phyloP scores from a whole-genome alignment of 208 protist genomes.

The Trypanosoma mega region DNA sequence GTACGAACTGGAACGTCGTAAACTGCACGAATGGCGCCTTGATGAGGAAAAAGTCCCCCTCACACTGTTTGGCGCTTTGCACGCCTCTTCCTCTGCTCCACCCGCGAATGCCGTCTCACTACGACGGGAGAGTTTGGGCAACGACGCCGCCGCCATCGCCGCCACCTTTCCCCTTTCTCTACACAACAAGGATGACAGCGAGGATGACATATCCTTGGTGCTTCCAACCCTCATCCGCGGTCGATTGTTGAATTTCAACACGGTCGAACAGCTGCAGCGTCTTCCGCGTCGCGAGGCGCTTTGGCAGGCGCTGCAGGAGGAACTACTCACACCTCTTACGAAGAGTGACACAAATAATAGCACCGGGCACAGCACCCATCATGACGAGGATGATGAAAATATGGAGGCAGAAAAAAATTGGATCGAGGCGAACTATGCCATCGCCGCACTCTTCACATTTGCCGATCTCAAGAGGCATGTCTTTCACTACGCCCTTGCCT shows the following conservation, averaged over 20 bases:
- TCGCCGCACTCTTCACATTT: slow-evolving; percentile 89
- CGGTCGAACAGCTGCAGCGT: slow-evolving; percentile 17
- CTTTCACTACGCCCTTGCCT: slow-evolving; percentile 94
- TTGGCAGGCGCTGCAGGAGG: slow-evolving; percentile 16
- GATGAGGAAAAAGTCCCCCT: slow-evolving; percentile 43
- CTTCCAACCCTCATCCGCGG: slow-evolving; percentile 23
- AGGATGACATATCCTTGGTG: neutral
- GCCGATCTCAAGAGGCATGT: slow-evolving; percentile 95
- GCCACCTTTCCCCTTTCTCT: neutral
- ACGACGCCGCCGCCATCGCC: neutral
- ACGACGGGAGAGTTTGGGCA: slow-evolving; percentile 25
- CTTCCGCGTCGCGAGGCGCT: slow-evolving; percentile 22
- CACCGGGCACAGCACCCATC: slow-evolving; percentile 8
- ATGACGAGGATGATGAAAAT: slow-evolving; percentile 18
- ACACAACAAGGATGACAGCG: neutral
- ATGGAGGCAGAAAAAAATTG: neutral
- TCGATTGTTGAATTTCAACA: slow-evolving; percentile 42
- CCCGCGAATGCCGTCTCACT: slow-evolving; percentile 41
- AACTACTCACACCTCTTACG: slow-evolving; percentile 29
- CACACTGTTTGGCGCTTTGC: slow-evolving; percentile 32
- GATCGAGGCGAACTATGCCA: slow-evolving; percentile 35
- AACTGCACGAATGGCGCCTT: slow-evolving; percentile 57
- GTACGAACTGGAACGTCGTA: slow-evolving; percentile 49
- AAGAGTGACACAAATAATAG: neutral
- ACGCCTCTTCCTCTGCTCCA: slow-evolving; percentile 14